Evolutionary conservation across 257 asterid genomes (phyloP).

Genomic region (Solanum sitiens): DNA sequence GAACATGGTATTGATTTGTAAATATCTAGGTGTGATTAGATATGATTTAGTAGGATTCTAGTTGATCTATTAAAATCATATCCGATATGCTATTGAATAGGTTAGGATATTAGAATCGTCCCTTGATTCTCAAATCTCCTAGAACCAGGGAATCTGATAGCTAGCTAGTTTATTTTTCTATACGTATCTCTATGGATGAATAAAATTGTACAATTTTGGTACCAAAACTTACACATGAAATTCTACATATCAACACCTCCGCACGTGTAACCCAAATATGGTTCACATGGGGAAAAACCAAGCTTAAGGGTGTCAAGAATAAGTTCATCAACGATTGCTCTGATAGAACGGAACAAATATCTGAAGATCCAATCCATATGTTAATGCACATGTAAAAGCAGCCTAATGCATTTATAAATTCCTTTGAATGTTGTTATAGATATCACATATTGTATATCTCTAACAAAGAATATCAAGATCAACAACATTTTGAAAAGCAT

Average conservation of each 20-base stretch:
- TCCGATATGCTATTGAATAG: no score
- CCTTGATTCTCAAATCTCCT: no score
- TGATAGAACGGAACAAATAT: neutral
- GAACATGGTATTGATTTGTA: neutral
- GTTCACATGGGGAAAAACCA: neutral
- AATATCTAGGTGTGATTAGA: no score
- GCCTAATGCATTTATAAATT: neutral
- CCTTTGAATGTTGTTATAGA: neutral
- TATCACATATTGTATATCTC: neutral
- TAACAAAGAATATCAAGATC: neutral
- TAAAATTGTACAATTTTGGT: no score
- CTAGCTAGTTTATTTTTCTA: no score
- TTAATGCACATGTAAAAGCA: neutral
- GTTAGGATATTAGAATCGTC: no score
- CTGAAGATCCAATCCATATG: neutral
- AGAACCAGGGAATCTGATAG: no score
- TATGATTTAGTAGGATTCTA: no score
- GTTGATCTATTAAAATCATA: no score
- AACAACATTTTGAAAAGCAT: neutral
- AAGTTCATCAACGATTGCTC: neutral
- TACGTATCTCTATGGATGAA: no score
- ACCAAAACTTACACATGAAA: neutral
- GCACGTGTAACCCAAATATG: neutral
- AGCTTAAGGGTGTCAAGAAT: neutral
- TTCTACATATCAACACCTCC: neutral